phyloP scores from a whole-genome alignment of 805 yeast genomes.

The Saccharomycopsis fibuligera region DNA sequence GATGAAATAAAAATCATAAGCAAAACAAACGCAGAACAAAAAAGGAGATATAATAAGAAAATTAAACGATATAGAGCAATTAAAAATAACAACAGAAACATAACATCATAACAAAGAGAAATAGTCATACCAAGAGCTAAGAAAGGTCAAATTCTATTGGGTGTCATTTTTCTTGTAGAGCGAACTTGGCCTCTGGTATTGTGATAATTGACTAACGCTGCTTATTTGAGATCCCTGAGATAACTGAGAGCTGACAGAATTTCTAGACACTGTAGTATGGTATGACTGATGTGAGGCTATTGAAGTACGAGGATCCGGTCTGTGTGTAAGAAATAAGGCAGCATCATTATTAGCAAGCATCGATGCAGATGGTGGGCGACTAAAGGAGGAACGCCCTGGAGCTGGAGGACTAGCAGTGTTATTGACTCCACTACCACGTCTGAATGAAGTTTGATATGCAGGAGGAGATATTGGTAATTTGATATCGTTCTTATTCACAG shows the following conservation, averaged over 20 bases:
- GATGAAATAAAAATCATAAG: not conserved
- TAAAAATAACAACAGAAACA: no score
- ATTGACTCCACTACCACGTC: not conserved
- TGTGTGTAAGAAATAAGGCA: not conserved
- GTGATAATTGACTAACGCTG: constrained; percentile 3
- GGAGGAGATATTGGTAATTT: constrained; percentile 8
- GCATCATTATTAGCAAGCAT: not conserved
- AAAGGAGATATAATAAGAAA: not conserved
- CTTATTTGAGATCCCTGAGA: constrained; percentile 3
- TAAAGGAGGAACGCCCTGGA: not conserved
- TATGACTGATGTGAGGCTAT: not conserved
- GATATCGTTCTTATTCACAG: not conserved
- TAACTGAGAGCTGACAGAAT: constrained; percentile 2
- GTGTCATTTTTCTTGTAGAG: not conserved
- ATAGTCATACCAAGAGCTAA: not conserved
- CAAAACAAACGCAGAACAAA: not conserved
- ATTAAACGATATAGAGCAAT: not conserved
- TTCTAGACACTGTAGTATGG: not conserved
- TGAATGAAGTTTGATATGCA: not conserved
- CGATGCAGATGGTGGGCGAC: constrained; percentile 1
- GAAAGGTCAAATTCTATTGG: not conserved
- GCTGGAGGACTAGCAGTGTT: not conserved
- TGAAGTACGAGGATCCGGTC: not conserved
- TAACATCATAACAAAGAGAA: no score
- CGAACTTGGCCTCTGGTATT: not conserved